phyloP scores from a whole-genome alignment of 2,329 filamentous ascomycete species.

The Fusarium continuum region DNA sequence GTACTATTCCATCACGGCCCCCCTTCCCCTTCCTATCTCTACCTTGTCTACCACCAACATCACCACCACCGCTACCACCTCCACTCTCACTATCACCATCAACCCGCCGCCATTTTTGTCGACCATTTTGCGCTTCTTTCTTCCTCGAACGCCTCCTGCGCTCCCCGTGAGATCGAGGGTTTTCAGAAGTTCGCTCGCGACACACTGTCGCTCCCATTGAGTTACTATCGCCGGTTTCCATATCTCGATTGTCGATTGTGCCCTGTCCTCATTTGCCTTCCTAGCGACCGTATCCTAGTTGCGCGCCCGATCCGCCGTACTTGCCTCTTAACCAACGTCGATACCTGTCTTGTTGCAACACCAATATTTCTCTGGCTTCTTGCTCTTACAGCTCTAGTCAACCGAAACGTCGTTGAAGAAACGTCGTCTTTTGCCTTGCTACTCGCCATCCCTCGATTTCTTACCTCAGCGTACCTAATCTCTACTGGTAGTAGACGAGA shows the following conservation, averaged over 20 bases:
- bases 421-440: background rate
- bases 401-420: slow-evolving; percentile 1
- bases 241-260: slow-evolving; percentile 14
- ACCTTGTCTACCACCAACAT: slow-evolving; percentile 31
- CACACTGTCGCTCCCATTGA: slow-evolving; percentile 33
- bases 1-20: slow-evolving; percentile 34
- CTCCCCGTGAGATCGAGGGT: slow-evolving; percentile 26
- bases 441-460: background rate
- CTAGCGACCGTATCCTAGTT: slow-evolving; percentile 21
- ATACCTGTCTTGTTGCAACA: slow-evolving; percentile 10
- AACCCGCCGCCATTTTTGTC: slow-evolving; percentile 32
- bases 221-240: slow-evolving; percentile 3
- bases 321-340: slow-evolving; percentile 13
- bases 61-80: slow-evolving; percentile 26
- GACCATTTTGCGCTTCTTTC: slow-evolving; percentile 31
- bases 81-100: slow-evolving; percentile 38
- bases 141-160: slow-evolving; percentile 24
- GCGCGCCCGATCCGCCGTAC: slow-evolving; percentile 23
- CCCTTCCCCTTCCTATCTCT: slow-evolving; percentile 34
- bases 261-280: slow-evolving; percentile 21
- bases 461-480: background rate
- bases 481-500: slow-evolving; percentile 11
- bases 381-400: slow-evolving; percentile 1
- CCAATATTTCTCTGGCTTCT: slow-evolving; percentile 6
- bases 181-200: slow-evolving; percentile 21